Evolutionary conservation across 2,329 filamentous ascomycete species (phyloP).

Genomic region (Orbilia ellipsospora): DNA sequence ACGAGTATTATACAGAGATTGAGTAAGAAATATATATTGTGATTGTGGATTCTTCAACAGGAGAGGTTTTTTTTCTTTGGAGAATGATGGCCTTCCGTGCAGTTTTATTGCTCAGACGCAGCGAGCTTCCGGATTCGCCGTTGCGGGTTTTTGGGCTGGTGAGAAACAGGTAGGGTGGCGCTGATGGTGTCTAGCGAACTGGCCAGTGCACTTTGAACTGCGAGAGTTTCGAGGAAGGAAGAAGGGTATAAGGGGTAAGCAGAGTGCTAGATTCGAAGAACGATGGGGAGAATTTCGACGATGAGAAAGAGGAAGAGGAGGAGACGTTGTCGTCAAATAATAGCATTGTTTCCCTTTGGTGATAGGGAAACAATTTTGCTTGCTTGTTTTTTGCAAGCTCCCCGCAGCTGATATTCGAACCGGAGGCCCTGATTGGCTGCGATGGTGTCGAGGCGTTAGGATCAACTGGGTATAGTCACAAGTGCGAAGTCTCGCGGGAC

Average conservation of each 20-base stretch:
- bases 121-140: constrained; percentile 42
- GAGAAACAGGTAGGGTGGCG: constrained; percentile 7
- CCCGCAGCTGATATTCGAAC: constrained; percentile 45
- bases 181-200: neutral
- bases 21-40: neutral
- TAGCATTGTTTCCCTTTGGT: constrained; percentile 41
- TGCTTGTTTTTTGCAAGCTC: constrained; percentile 43
- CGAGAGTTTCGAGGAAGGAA: neutral
- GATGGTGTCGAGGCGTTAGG: constrained; percentile 34
- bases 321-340: constrained; percentile 52
- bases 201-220: too few relatives aligned
- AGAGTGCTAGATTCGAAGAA: neutral
- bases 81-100: constrained; percentile 29
- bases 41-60: neutral
- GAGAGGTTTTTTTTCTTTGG: neutral
- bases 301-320: constrained; percentile 1
- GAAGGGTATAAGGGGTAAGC: constrained; percentile 11
- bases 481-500: constrained; percentile 25
- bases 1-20: neutral
- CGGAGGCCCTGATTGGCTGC: constrained; percentile 44
- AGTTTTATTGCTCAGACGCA: constrained; percentile 40
- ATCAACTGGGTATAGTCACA: constrained; percentile 52
- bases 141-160: constrained; percentile 22
- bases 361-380: constrained; percentile 39
- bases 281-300: too few relatives aligned